These are phyloP conservation scores for Globisporangium radiosum DNA, from an alignment of 352 stramenopile species.

Conservation along the genomic window DNA sequence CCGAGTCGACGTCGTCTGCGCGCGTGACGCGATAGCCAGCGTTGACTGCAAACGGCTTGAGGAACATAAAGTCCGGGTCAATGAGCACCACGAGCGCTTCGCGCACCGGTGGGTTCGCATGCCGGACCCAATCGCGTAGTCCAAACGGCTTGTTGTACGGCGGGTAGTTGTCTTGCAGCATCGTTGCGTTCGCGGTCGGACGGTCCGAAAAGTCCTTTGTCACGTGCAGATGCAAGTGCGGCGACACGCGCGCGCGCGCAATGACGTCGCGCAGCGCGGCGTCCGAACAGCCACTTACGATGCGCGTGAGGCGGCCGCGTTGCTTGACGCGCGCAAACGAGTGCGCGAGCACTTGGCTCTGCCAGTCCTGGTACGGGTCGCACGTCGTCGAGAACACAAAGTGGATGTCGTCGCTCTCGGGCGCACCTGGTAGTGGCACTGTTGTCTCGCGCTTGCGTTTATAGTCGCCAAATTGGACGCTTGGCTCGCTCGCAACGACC, in stretches of 20 bases:
- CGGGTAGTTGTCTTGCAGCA: constrained; percentile 32
- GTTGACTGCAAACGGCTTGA: constrained; percentile 57
- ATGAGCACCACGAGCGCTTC: constrained; percentile 57
- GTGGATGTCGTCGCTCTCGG: constrained; percentile 54
- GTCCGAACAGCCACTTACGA: constrained; percentile 59
- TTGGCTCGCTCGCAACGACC: constrained; percentile 18
- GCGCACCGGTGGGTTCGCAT: constrained; percentile 53
- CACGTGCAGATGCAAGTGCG: constrained; percentile 47
- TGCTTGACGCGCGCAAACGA: constrained; percentile 59
- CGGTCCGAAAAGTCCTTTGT: constrained; percentile 44
- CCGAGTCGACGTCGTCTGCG: constrained; percentile 42
- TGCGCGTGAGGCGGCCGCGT: constrained; percentile 51
- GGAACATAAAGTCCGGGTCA: constrained; percentile 70
- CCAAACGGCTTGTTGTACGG: constrained; percentile 71
- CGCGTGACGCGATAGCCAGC: constrained; percentile 45
- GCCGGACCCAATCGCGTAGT: constrained; percentile 61
- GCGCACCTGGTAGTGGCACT: constrained; percentile 18
- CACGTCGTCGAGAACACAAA: constrained; percentile 77
- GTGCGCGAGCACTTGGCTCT: constrained; percentile 60
- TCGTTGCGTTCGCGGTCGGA: constrained; percentile 10
- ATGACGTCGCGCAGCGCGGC: constrained; percentile 14
- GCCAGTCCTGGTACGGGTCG: constrained; percentile 56
- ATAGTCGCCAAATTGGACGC: constrained; percentile 35
- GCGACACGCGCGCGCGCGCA: constrained; percentile 8
- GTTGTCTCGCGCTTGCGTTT: background rate